Percentiles rank a stretch among this genome's conserved stretches.
phyloP scores from a whole-genome alignment of 331 rosid species.

The Malus hybrid region DNA sequence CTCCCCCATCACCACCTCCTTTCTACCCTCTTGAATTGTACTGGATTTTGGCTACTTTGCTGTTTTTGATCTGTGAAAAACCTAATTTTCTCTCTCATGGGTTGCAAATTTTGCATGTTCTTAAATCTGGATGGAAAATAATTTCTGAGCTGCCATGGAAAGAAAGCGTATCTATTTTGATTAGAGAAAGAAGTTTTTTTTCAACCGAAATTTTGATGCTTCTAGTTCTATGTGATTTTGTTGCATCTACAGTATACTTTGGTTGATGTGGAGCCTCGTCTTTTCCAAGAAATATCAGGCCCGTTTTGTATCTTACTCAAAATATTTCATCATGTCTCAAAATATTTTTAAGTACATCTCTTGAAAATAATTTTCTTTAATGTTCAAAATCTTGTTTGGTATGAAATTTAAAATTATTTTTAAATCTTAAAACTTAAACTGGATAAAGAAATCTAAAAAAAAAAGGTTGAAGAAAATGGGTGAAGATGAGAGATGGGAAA shows the following conservation, averaged over 20 bases:
- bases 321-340: too few species aligned
- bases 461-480: too few species aligned
- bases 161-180: neutral
- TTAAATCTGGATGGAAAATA: neutral
- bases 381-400: too few species aligned
- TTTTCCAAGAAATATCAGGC: neutral
- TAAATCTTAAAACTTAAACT: too few species aligned
- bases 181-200: neutral
- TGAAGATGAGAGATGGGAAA: too few species aligned
- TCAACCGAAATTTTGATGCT: neutral
- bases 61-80: slow-evolving; percentile 11
- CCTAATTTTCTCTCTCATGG: neutral
- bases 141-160: neutral
- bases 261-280: neutral
- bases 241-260: neutral
- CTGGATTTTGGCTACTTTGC: slow-evolving; percentile 7
- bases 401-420: too few species aligned
- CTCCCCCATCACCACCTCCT: neutral
- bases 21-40: neutral
- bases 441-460: too few species aligned
- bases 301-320: too few species aligned
- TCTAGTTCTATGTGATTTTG: neutral
- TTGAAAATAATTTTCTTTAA: too few species aligned
- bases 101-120: neutral
- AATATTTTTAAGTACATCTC: too few species aligned